Conservation (phyloP, 352 stramenopile genomes). For the Phytopythium vexans region DNA sequence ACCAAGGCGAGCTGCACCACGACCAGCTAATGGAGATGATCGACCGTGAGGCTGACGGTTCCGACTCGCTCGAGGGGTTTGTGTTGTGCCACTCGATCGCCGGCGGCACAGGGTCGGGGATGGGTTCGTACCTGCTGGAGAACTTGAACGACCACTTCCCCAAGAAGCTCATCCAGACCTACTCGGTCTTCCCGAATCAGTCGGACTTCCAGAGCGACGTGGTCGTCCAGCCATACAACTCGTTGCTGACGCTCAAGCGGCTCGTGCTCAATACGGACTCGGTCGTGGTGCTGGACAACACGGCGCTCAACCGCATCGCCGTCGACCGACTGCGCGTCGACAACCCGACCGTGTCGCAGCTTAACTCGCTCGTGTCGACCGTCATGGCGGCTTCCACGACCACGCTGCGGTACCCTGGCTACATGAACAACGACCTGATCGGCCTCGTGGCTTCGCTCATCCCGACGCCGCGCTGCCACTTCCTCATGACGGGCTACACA, state of each 20-base stretch:
- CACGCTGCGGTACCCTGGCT: constrained; percentile 95
- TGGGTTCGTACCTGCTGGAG: constrained; percentile 99
- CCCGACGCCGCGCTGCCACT: constrained; percentile 98
- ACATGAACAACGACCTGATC: constrained; percentile 99
- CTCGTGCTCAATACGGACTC: constrained; percentile 98
- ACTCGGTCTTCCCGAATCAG: constrained; percentile 99
- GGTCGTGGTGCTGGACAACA: constrained; percentile 99
- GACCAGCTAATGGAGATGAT: constrained; percentile 99
- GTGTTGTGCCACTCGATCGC: constrained; percentile 99
- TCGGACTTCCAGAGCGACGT: constrained; percentile 93
- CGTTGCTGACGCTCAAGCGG: constrained; percentile 98
- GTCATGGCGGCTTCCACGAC: constrained; percentile 99
- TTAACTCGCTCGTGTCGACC: constrained; percentile 98
- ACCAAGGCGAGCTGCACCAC: constrained; percentile 92
- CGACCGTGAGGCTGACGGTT: constrained; percentile 96
- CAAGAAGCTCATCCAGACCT: constrained; percentile 99
- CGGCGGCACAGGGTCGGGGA: constrained; percentile 97
- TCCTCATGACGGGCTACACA: constrained; percentile 99
- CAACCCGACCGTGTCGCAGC: constrained; percentile 95
- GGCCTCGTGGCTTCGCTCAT: constrained; percentile 97
- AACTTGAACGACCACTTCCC: constrained; percentile 99
- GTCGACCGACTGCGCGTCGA: constrained; percentile 94
- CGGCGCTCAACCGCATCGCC: constrained; percentile 96
- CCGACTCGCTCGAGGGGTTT: constrained; percentile 96
- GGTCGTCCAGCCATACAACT: constrained; percentile 99